Conservation (phyloP, 1,139 yeast genomes). For the Magnusiomyces fungicola region DNA sequence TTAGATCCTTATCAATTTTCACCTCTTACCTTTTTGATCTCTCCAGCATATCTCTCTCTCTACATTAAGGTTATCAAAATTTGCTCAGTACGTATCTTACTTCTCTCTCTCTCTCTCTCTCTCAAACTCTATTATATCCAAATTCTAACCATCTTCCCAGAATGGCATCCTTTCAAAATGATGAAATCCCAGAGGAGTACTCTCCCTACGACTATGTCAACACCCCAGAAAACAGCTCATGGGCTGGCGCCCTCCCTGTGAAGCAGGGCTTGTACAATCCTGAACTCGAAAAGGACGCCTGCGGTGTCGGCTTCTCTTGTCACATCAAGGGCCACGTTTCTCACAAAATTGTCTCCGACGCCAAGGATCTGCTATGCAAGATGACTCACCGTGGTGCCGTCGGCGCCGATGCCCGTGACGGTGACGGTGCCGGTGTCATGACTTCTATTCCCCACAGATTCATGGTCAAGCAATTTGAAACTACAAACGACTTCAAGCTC, state of each 20-base stretch:
- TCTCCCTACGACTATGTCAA: constrained; percentile 59
- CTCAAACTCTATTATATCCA: no score
- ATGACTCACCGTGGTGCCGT: constrained; percentile 99
- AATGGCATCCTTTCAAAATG: constrained; percentile 14
- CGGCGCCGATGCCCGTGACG: constrained; percentile 89
- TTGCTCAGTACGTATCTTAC: no score
- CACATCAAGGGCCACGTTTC: constrained; percentile 82
- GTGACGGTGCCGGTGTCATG: constrained; percentile 98
- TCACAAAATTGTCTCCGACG: constrained; percentile 92
- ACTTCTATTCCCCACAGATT: constrained; percentile 87
- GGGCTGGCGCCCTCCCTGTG: constrained; percentile 87
- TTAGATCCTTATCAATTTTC: no score
- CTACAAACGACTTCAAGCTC: constrained; percentile 45
- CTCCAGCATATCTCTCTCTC: no score
- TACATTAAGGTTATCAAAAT: no score
- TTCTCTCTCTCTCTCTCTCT: no score
- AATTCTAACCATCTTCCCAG: no score
- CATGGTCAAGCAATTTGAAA: constrained; percentile 71
- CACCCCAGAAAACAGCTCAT: constrained; percentile 69
- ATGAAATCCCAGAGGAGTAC: constrained; percentile 24
- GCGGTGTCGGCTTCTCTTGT: constrained; percentile 98
- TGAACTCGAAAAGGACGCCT: constrained; percentile 89
- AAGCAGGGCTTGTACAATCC: constrained; percentile 92
- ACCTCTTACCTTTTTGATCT: no score
- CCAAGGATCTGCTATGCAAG: constrained; percentile 74